Conservation (phyloP, 345 rosid species). For the Eucalyptus curtisii region DNA sequence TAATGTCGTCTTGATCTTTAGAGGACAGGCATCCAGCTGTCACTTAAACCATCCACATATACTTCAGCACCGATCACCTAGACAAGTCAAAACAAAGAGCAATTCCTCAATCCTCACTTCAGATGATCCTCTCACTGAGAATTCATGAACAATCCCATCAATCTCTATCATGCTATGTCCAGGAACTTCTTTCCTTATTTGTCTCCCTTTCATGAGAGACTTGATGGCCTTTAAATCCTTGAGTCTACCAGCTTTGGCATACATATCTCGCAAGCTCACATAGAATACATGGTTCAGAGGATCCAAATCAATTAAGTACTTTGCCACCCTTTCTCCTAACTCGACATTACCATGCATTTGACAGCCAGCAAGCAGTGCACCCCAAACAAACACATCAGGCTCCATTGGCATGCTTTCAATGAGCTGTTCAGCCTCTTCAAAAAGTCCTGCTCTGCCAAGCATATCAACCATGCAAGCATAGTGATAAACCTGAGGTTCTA, state of each 20-base stretch:
- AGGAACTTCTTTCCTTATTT: slow-evolving; percentile 31
- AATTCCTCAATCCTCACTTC: slow-evolving; percentile 16
- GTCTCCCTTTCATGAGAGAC: slow-evolving; percentile 28
- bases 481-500: slow-evolving; percentile 36
- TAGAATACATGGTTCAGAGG: slow-evolving; percentile 49
- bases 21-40: background rate
- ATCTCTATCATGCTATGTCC: slow-evolving; percentile 56
- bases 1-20: background rate
- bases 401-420: slow-evolving; percentile 37
- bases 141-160: slow-evolving; percentile 38
- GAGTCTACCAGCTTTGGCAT: slow-evolving; percentile 39
- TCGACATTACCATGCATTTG: slow-evolving; percentile 37
- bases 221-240: slow-evolving; percentile 24
- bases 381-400: slow-evolving; percentile 51
- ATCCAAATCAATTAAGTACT: slow-evolving; percentile 25
- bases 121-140: slow-evolving; percentile 24
- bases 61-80: slow-evolving; percentile 4
- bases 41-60: background rate
- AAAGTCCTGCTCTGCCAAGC: slow-evolving; percentile 37
- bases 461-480: slow-evolving; percentile 49
- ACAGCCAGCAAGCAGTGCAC: slow-evolving; percentile 58
- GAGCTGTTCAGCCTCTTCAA: slow-evolving; percentile 38
- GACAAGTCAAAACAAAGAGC: slow-evolving; percentile 7
- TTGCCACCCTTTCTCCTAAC: slow-evolving; percentile 39
- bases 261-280: slow-evolving; percentile 36